A percentile compares a stretch with the other conserved stretches of the same genome.
Conservation (phyloP, 768 basidiomycete species). For the Pisolithus orientalis region DNA sequence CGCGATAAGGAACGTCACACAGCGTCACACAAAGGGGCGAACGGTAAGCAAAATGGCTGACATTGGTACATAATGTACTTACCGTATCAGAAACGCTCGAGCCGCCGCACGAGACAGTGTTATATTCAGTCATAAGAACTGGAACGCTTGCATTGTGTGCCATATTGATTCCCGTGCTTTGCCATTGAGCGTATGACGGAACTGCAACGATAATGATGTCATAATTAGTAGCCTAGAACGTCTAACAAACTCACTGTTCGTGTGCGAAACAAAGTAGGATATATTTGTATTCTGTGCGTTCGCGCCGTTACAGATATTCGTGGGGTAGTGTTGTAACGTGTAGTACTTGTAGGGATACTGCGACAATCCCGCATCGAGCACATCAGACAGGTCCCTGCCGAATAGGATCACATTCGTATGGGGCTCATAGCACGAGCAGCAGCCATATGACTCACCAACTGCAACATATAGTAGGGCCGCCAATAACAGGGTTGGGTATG, state of each 20-base stretch:
- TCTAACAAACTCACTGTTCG: conserved; percentile 21
- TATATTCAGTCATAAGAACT: conserved; percentile 31
- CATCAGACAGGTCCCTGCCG: conserved; percentile 25
- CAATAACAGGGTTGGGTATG: conserved; percentile 16
- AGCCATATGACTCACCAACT: conserved; percentile 19
- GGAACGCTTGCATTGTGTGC: conserved; percentile 22
- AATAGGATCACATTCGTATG: neutral
- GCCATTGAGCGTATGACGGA: conserved; percentile 25
- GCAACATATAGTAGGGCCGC: conserved; percentile 31
- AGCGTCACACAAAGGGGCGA: neutral
- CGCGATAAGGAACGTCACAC: neutral
- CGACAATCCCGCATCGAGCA: conserved; percentile 28
- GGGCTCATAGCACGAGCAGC: neutral
- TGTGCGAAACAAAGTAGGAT: conserved; percentile 28
- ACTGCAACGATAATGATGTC: conserved; percentile 11
- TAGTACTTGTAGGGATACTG: conserved; percentile 30
- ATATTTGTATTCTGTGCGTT: conserved; percentile 30
- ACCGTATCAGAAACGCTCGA: conserved; percentile 31
- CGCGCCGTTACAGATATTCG: conserved; percentile 25
- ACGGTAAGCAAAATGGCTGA: neutral
- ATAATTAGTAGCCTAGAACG: neutral
- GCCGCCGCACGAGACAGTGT: conserved; percentile 33
- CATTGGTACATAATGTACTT: conserved; percentile 1
- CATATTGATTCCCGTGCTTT: conserved; percentile 20
- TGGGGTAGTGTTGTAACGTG: conserved; percentile 32